Evolutionary conservation across 2,329 filamentous ascomycete genomes (phyloP).

Genomic region (Fusarium torreyae): DNA sequence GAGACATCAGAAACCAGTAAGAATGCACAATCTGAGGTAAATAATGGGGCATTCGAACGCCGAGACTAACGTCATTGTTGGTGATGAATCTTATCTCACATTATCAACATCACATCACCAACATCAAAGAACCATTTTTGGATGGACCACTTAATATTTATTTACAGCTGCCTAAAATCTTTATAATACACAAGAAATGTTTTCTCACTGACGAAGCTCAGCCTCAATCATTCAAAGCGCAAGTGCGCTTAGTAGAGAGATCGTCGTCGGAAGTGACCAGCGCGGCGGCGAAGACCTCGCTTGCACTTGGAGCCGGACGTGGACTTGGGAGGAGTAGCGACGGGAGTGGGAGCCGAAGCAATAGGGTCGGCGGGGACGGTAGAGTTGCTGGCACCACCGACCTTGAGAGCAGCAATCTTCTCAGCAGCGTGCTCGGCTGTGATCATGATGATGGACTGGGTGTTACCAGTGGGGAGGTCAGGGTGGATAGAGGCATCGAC

Average conservation of each 20-base stretch:
- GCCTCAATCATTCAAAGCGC: not conserved
- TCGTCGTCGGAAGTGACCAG: conserved; percentile 34
- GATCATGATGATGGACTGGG: conserved; percentile 50
- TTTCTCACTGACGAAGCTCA: conserved; percentile 4
- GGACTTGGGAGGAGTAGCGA: conserved; percentile 12
- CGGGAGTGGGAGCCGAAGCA: conserved; percentile 16
- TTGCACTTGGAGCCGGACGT: conserved; percentile 21
- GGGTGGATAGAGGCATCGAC: conserved; percentile 75
- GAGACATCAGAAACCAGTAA: not conserved
- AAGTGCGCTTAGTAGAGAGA: conserved; percentile 13
- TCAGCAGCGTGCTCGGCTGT: conserved; percentile 48
- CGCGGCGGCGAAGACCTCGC: conserved; percentile 10
- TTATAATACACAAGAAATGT: conserved; percentile 27
- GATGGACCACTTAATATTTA: conserved; percentile 16
- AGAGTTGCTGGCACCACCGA: conserved; percentile 29
- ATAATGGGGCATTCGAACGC: not conserved
- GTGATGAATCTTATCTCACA: not conserved
- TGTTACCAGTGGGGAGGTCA: conserved; percentile 53
- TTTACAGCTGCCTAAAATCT: conserved; percentile 15
- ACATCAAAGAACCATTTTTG: rapidly evolving
- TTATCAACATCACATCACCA: not conserved
- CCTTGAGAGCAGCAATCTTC: conserved; percentile 44
- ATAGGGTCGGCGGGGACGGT: conserved; percentile 29
- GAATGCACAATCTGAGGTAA: rapidly evolving
- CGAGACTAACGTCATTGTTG: not conserved